Evolutionary conservation across 2,329 filamentous ascomycete species (phyloP).

Genomic region (Sporothrix dimorphospora): DNA sequence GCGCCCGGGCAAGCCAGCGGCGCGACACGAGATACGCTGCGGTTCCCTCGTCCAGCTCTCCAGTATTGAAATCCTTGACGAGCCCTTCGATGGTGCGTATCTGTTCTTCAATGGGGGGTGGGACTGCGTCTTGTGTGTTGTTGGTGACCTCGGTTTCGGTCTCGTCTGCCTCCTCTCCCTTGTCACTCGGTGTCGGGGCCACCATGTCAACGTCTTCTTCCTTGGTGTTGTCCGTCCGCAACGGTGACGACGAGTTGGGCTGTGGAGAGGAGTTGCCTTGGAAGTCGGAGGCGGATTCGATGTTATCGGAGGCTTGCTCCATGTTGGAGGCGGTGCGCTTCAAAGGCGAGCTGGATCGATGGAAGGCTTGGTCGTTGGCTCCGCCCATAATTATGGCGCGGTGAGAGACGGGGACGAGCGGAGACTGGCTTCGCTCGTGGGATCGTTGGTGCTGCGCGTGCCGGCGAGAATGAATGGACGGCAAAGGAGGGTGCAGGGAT

Average conservation of each 20-base stretch:
- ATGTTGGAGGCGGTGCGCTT: conserved; percentile 67
- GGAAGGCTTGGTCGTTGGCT: conserved; percentile 56
- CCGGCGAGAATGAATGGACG: conserved; percentile 26
- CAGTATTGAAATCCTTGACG: conserved; percentile 54
- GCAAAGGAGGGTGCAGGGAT: conserved; percentile 34
- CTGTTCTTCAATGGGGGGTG: conserved; percentile 53
- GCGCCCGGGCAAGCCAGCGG: conserved; percentile 75
- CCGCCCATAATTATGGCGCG: conserved; percentile 64
- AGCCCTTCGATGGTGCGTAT: conserved; percentile 71
- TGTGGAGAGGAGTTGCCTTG: conserved; percentile 48
- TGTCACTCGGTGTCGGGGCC: conserved; percentile 38
- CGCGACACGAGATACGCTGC: conserved; percentile 77
- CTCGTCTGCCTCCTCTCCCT: conserved; percentile 31
- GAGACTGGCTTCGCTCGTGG: conserved; percentile 54
- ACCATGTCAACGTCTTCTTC: conserved; percentile 53
- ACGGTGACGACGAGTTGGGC: conserved; percentile 21
- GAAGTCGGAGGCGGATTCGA: neutral
- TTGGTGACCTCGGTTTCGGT: conserved; percentile 28
- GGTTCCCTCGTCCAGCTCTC: conserved; percentile 68
- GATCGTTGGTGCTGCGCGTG: neutral
- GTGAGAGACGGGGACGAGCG: conserved; percentile 53
- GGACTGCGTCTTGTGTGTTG: neutral
- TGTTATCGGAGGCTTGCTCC: conserved; percentile 45
- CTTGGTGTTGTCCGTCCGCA: conserved; percentile 40
- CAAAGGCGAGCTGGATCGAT: conserved; percentile 66